Base-by-base conservation (phyloP, 768 basidiomycete genomes). In the Agrocybe chaxingu region DNA sequence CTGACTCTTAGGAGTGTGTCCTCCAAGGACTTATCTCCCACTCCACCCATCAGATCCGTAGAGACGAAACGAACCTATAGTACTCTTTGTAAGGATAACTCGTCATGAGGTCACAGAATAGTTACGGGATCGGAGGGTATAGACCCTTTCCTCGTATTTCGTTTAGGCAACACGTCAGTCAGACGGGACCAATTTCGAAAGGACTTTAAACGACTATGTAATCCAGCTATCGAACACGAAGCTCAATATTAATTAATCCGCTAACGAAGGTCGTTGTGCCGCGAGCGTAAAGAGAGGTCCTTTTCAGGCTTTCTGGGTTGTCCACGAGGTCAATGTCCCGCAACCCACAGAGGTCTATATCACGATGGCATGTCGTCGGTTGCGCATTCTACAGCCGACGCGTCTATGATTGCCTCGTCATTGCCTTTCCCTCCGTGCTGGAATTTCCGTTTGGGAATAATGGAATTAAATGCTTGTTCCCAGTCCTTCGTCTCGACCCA, bases 371-470 rank as follows among this genome's bases (percentile, higher is more conserved):
- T 45, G 35, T 8, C 48, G 29, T 55, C 57, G 45, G 48, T 45
- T 48, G 42, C 53, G 45, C 45, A 58, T 50, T 63, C 62, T 38
- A 54, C 55, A 40, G 51, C 50, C n/a, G 47, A 39, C 13, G 50
- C 45, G 35, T 60, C 59, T 56, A 58, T 55, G 53, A 50, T 56
- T 53, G 57, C 39, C 38, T 47, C 57, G 32, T 52, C 42, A 41
- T 52, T 55, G 42, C 61, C 63, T 54, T 72, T 71, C 40, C 71
- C 66, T 37, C 72, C 66, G 52, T 70, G 62, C 40, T 82, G 77
- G 58, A 96, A 92, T 68, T 99, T 99, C 47, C 97, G 78, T 61
- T 85, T 87, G 0, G 97, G 97, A 47, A 99, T 89, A 45, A 96
- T 90, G n/a, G 81, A 75, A 62, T 89, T 81, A 46, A 99, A 79